phyloP scores from a whole-genome alignment of 2,329 filamentous ascomycete species.

The Diplocarpon mali region DNA sequence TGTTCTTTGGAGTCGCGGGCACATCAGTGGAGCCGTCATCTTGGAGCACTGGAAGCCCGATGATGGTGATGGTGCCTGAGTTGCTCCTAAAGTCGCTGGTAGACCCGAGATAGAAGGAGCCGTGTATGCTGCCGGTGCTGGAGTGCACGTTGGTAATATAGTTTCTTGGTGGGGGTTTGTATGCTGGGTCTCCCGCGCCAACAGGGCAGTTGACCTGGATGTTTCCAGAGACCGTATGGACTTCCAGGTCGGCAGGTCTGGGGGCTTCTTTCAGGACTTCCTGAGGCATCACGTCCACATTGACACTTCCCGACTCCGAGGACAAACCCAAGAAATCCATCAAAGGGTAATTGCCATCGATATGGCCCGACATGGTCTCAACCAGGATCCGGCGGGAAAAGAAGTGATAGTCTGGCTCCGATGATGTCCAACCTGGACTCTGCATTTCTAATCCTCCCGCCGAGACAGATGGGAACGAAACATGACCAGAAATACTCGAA shows the following conservation, averaged over 20 bases:
- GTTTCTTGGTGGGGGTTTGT: conserved; percentile 19
- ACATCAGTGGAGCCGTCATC: conserved; percentile 4
- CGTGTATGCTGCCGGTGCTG: conserved; percentile 17
- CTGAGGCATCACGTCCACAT: conserved; percentile 16
- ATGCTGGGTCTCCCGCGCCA: conserved; percentile 4
- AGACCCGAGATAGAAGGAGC: conserved; percentile 21
- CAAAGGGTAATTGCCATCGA: conserved; percentile 23
- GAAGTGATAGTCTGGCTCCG: conserved; percentile 8
- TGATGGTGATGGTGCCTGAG: conserved; percentile 16
- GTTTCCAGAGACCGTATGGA: conserved; percentile 18
- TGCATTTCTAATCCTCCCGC: not conserved
- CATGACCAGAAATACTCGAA: conserved; percentile 15
- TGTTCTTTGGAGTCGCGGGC: not conserved
- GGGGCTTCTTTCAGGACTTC: conserved; percentile 14
- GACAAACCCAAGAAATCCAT: conserved; percentile 19
- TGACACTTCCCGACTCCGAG: conserved; percentile 20
- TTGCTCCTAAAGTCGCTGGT: conserved; percentile 14
- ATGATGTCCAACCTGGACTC: conserved; percentile 1
- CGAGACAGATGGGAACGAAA: conserved; percentile 16
- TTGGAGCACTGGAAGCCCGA: conserved; percentile 18
- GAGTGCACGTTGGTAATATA: conserved; percentile 23
- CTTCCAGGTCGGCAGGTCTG: conserved; percentile 18
- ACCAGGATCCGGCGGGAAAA: conserved; percentile 20
- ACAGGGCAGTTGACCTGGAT: conserved; percentile 19
- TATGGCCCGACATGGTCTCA: conserved; percentile 21